Evolutionary conservation across 176 grass and related monocot genomes (phyloP).

Genomic region (Tillandsia fasciculata): DNA sequence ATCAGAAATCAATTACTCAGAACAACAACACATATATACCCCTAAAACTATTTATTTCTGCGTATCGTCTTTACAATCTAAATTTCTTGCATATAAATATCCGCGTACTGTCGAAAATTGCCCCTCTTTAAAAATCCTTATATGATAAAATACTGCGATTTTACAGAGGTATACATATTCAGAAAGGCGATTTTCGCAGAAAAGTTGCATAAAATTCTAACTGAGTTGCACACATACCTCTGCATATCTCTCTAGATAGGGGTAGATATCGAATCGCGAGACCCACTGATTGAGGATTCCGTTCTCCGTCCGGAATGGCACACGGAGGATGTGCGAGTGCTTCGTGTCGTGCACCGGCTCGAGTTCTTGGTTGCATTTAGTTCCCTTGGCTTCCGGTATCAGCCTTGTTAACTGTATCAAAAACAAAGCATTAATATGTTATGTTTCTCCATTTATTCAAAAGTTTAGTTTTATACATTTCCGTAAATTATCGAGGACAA

Average conservation of each 20-base stretch:
- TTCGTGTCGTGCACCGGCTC: slow-evolving; percentile 66
- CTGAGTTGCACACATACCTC: slow-evolving; percentile 35
- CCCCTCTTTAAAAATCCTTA: too few species aligned
- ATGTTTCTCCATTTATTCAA: background rate
- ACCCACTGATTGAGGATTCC: slow-evolving; percentile 69
- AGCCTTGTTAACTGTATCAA: slow-evolving; percentile 67
- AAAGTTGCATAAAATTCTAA: background rate
- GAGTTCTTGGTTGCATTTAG: slow-evolving; percentile 90
- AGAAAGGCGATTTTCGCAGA: background rate
- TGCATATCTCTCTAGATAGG: slow-evolving; percentile 94
- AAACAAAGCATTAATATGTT: background rate
- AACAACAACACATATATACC: background rate
- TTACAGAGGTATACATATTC: too few species aligned
- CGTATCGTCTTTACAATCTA: too few species aligned
- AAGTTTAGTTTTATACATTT: background rate
- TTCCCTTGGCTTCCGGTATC: slow-evolving; percentile 87
- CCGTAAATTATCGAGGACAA: background rate
- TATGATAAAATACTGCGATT: too few species aligned
- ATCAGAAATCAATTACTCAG: background rate
- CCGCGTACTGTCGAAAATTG: too few species aligned
- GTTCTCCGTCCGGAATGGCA: slow-evolving; percentile 70
- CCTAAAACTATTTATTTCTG: too few species aligned
- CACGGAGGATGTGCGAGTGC: slow-evolving; percentile 70
- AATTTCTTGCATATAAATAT: too few species aligned
- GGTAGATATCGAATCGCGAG: slow-evolving; percentile 89